Evolutionary conservation across 202 grass and related monocot genomes (phyloP), one percentile per base, ranked within the genome.

Genomic region (Eragrostis tef): DNA sequence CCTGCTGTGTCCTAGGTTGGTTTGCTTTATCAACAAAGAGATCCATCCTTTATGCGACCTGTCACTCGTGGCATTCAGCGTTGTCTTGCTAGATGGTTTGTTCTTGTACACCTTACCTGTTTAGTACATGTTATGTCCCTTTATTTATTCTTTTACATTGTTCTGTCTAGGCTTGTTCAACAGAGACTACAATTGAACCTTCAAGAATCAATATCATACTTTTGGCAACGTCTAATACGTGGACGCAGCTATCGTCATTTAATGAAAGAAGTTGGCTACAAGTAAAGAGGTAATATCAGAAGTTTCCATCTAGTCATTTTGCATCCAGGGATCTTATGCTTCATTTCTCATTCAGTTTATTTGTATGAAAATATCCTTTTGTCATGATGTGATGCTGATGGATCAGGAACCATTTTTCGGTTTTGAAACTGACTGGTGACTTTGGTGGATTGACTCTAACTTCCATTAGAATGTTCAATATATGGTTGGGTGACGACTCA

Each of bases 231-330:
- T 79, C 34, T 91, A 69, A 83, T 98, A 65, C 84, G 87, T 66
- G 90, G 92, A 2, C 87, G 93, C 79, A 95, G 90, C 83, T 99
- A 99, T 84, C 88, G 96, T 14, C 93, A 99, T 60, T 91, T 95
- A 34, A 93, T 95, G 92, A 99, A 93, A 75, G 92, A 95, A 91
- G 51, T 90, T 45, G 89, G 92, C 76, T 99, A 95, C 79, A 99
- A 99, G 74, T 94, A 95, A 83, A 72, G 56, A 86, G 69, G 84
- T 83, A 74, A 31, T 69, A 56, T 74, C 26, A 63, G 29, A 82
- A 65, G 13, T 59, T 83, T 52, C 11, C 19, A 11, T 75, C 14
- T 43, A 26, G 12, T 68, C 46, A 45, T 74, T 82, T 70, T 73
- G 16, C 46, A 74, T 20, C 78, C 10, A 11, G 7, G 2, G 8